Conservation (phyloP, 2,329 filamentous ascomycete species). For the Stemphylium beticola region DNA sequence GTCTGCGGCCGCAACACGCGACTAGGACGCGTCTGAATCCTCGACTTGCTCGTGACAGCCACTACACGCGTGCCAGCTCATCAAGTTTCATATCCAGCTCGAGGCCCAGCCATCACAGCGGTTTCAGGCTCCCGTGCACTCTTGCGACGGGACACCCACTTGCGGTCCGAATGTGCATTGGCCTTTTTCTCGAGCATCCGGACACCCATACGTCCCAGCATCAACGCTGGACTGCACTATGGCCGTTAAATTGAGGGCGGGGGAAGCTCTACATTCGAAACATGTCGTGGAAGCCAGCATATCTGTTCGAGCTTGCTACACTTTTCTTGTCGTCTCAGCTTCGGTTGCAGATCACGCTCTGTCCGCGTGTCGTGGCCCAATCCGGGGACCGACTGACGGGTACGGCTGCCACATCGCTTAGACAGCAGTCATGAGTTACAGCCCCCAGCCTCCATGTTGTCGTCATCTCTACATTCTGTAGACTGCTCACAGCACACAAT, state of each 20-base stretch:
- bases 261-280: not conserved
- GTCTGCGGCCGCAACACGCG: slow-evolving; percentile 10
- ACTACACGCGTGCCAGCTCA: not conserved
- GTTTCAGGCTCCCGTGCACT: not conserved
- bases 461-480: too few relatives aligned
- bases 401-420: not conserved
- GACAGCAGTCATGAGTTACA: not conserved
- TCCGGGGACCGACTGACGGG: not conserved
- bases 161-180: not conserved
- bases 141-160: not conserved
- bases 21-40: slow-evolving; percentile 13
- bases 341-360: not conserved
- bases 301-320: not conserved
- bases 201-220: not conserved
- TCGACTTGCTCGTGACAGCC: not conserved
- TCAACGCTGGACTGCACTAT: not conserved
- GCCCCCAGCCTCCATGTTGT: not conserved
- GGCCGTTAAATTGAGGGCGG: not conserved
- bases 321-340: not conserved
- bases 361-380: not conserved
- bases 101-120: not conserved
- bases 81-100: not conserved
- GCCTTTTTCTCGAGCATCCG: not conserved
- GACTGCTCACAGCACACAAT: not conserved
- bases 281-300: not conserved